Base-by-base conservation (phyloP, 2,329 filamentous ascomycete species). In the Microcyclosporella mali region DNA sequence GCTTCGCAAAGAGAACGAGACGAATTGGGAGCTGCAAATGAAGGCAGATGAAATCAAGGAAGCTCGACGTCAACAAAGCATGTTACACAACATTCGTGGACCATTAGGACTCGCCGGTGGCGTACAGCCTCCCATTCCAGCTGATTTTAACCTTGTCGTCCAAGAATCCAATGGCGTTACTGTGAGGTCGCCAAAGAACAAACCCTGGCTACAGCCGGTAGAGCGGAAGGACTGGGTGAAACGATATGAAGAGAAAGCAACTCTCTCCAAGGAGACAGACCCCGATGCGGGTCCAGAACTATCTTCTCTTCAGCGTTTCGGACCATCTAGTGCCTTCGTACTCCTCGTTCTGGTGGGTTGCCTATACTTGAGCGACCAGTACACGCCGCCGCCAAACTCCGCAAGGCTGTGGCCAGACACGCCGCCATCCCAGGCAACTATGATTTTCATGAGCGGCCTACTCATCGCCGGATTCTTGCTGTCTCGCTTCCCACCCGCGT, bases 401-500 rank as follows among this genome's bases (percentile, higher is more conserved):
- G 69, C 72, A 17, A 70, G 83, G 37, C 54, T 84, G 29, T 78
- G 75, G 58, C 78, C 78, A 2, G 75, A 81, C 31, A 64, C 82
- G 2, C 75, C 81, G 1, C 77, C 81, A 2, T 72, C 81, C 11
- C 70, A 75, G 2, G 79, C 80, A 10, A 87, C 85, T 2, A 68
- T 87, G n/a, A 67, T 71, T 27, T 67, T 70, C 6, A 63, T 90
- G 32, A 70, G 87, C 33, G 69, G 65, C n/a, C 45, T 74, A 37
- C 88, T 88, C 60, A 44, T 73, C 6, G 50, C 70, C 30, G 67
- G 82, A 9, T 81, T 73, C 51, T 43, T 72, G 17, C 65, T 72
- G 19, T 88, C 84, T 81, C 75, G 74, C 52, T 52, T 79, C 9
- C 82, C 84, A 35, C 77, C 78, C 1, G 55, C 80, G 21, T 90